Conservation (phyloP, 805 yeast genomes). For the Wickerhamomyces canadensis region DNA sequence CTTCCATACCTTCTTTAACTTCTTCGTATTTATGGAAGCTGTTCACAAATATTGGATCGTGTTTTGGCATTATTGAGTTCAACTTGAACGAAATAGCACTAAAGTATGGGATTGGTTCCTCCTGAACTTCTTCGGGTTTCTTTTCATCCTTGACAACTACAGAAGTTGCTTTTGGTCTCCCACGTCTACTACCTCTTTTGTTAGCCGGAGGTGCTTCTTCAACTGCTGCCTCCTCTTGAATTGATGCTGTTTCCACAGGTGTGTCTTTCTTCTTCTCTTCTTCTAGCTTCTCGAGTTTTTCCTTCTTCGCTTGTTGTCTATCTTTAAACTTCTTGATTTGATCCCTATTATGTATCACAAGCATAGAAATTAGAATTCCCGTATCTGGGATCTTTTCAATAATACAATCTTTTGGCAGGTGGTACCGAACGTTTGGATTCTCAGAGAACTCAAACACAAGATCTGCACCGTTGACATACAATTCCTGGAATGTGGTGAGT, state of each 20-base stretch:
- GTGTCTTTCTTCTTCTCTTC: conserved; percentile 19
- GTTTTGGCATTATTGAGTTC: conserved; percentile 58
- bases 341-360: conserved; percentile 26
- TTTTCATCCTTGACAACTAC: conserved; percentile 14
- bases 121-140: conserved; percentile 17
- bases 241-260: too few relatives aligned
- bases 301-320: conserved; percentile 15
- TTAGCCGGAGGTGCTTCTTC: conserved; percentile 10
- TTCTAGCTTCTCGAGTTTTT: conserved; percentile 16
- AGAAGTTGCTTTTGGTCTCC: conserved; percentile 6
- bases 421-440: conserved; percentile 65
- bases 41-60: conserved; percentile 57
- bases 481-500: conserved; percentile 72
- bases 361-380: conserved; percentile 31
- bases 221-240: too few relatives aligned
- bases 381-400: conserved; percentile 47
- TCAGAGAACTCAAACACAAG: conserved; percentile 83
- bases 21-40: conserved; percentile 55
- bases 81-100: conserved; percentile 66
- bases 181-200: conserved; percentile 35
- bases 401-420: conserved; percentile 71
- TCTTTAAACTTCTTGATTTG: conserved; percentile 20
- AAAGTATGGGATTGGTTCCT: conserved; percentile 34
- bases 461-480: conserved; percentile 62
- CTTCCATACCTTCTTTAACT: conserved; percentile 57